Evolutionary conservation across 805 yeast genomes (phyloP).

Genomic region (Allodekkera sacchari): DNA sequence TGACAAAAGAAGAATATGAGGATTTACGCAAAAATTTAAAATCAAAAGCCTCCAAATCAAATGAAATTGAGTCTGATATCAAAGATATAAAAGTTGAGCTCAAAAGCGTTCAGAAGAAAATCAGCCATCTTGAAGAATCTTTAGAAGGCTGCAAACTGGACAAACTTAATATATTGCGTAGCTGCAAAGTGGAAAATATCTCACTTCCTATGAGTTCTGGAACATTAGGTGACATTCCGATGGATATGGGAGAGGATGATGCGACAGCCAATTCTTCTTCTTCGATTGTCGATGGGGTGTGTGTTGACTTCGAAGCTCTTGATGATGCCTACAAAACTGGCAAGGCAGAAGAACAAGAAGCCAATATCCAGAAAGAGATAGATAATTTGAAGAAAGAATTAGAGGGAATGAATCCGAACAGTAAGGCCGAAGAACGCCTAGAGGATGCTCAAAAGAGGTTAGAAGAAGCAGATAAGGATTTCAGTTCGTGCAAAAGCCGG

Average conservation of each 20-base stretch:
- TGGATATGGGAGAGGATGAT: constrained; percentile 39
- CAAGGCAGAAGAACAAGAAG: constrained; percentile 15
- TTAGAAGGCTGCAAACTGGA: constrained; percentile 46
- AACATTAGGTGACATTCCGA: constrained; percentile 49
- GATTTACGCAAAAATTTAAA: constrained; percentile 10
- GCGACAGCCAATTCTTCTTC: constrained; percentile 17
- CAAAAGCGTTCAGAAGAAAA: constrained; percentile 22
- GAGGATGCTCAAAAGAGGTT: constrained; percentile 57
- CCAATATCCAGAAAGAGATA: constrained; percentile 23
- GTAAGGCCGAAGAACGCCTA: constrained; percentile 70
- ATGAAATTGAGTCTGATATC: constrained; percentile 22
- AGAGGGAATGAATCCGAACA: constrained; percentile 62
- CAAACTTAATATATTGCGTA: constrained; percentile 50
- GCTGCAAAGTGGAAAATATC: constrained; percentile 67
- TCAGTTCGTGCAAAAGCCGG: constrained; percentile 47
- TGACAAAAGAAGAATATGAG: constrained; percentile 27
- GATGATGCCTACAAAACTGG: constrained; percentile 34
- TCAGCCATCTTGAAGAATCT: constrained; percentile 40
- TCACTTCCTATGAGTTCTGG: constrained; percentile 57
- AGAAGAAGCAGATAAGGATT: constrained; percentile 55
- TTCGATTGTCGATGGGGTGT: not conserved
- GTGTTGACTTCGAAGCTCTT: constrained; percentile 43
- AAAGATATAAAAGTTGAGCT: constrained; percentile 26
- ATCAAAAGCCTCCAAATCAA: constrained; percentile 8
- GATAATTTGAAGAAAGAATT: constrained; percentile 30